phyloP scores from a whole-genome alignment of 345 rosid genomes.

The Populus pruinosa region DNA sequence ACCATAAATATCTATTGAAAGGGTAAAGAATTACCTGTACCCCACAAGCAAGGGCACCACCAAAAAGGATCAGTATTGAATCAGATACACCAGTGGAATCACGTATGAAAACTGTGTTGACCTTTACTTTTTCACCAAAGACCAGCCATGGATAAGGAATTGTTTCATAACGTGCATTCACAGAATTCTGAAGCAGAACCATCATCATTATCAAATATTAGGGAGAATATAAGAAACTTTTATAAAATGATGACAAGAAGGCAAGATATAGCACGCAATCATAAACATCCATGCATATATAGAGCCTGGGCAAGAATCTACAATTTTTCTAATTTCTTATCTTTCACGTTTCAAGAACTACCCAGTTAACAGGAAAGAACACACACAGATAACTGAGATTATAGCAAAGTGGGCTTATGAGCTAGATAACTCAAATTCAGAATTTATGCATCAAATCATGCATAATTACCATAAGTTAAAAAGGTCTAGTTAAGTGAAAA shows the following conservation, averaged over 20 bases:
- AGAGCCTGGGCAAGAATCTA: background rate
- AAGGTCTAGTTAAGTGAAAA: background rate
- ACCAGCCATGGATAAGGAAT: slow-evolving; percentile 97
- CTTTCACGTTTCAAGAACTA: background rate
- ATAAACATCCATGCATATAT: background rate
- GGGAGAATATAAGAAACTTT: background rate
- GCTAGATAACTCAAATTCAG: background rate
- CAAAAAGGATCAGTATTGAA: slow-evolving; percentile 82
- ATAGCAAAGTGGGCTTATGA: background rate
- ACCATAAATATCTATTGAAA: background rate
- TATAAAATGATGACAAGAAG: background rate
- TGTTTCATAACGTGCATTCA: slow-evolving; percentile 77
- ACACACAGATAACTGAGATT: background rate
- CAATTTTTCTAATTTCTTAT: background rate
- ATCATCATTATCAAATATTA: background rate
- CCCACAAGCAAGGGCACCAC: slow-evolving; percentile 69
- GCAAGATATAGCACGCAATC: background rate
- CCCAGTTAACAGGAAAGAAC: background rate
- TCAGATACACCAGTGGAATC: slow-evolving; percentile 98
- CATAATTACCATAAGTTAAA: background rate
- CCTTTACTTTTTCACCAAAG: slow-evolving; percentile 94
- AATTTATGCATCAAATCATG: background rate
- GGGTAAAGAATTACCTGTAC: slow-evolving; percentile 49
- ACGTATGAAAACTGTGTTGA: slow-evolving; percentile 82
- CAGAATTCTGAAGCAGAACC: slow-evolving; percentile 76